Evolutionary conservation across 345 rosid genomes (phyloP).

Genomic region (Eucalyptus brandiana): DNA sequence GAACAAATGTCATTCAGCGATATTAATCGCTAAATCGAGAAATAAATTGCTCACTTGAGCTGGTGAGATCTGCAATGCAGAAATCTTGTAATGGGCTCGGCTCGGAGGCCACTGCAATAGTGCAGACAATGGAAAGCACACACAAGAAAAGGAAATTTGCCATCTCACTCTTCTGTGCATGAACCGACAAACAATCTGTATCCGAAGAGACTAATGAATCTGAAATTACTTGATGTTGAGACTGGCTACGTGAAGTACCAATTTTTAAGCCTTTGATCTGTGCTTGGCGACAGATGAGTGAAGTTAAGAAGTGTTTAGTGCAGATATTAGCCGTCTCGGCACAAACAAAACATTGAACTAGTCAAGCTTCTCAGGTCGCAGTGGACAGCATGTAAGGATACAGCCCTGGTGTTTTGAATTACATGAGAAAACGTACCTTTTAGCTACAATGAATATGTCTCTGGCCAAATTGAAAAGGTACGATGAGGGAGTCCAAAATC

Average conservation of each 20-base stretch:
- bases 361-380: not conserved
- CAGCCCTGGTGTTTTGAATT: not conserved
- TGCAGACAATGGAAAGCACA: not conserved
- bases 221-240: not conserved
- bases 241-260: not conserved
- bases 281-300: not conserved
- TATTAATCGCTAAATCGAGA: not conserved
- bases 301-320: not conserved
- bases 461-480: no score
- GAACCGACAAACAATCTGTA: not conserved
- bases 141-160: not conserved
- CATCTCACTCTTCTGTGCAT: not conserved
- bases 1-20: not conserved
- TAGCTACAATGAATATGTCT: not conserved
- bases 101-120: not conserved
- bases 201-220: not conserved
- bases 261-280: not conserved
- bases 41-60: not conserved
- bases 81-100: constrained; percentile 13
- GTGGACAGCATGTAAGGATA: not conserved
- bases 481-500: not conserved
- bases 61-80: not conserved
- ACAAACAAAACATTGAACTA: not conserved
- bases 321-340: not conserved
- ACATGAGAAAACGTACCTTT: no score